Evolutionary conservation across 2,329 filamentous ascomycete genomes (phyloP), one percentile per base, ranked within the genome.

Genomic region (Microcyclospora pomicola): DNA sequence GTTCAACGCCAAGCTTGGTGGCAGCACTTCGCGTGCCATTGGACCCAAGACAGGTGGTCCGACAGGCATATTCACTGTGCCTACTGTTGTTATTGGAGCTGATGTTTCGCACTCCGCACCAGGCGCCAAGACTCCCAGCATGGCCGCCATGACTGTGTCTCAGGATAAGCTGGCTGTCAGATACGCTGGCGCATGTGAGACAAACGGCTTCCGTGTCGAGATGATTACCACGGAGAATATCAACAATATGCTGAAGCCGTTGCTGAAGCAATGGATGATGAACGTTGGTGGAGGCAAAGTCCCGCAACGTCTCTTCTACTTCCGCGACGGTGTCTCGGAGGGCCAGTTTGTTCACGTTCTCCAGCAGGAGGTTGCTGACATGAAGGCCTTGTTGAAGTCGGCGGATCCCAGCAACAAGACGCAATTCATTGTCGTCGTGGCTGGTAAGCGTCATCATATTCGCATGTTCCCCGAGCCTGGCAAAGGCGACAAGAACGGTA

Each of bases 1-100:
- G 65, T 77, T 98, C 47, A 96, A 98, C 51, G 82, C 84, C 3
- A 98, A 98, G 65, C 72, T 98, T 2, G 91, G 91, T 11, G 91
- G 91, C 5, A 72, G 75, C 0, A 95, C 85, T 1, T 77, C 63
- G 42, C 60, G 66, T 36, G 67, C 65, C 2, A 50, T 67, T 51
- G 52, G 60, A 10, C 33, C 60, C 15, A 53, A 59, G 35, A 53
- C 59, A 34, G 49, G 45, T 24, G 47, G 50, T 10, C 39, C 49
- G 0, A 51, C 41, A 13, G 59, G 59, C 11, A 47, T 54, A 41
- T 59, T 62, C 44, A 53, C 55, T 1, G 55, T 53, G 0, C 71
- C 77, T 0, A 91, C 85, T 0, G 80, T 94, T 71, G 76, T 95
- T 34, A 80, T 98, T 42, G 91, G 88, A 15, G 80, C 83, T 0